Conservation (phyloP, 2,329 filamentous ascomycete genomes). For the Aspergillus spinulosporus region DNA sequence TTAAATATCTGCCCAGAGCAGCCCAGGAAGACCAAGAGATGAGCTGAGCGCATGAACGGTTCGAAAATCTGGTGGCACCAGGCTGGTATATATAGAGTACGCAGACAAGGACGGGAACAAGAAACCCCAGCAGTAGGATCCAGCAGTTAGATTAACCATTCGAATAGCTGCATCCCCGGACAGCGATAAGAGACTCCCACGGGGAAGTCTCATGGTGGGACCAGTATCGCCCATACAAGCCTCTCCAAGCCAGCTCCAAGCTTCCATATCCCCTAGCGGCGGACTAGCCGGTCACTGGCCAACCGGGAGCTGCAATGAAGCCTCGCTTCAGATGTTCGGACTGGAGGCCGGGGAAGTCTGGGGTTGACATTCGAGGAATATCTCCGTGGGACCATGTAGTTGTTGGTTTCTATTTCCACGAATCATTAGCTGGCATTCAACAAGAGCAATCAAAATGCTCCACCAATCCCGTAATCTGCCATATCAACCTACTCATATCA, state of each 20-base stretch:
- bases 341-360: constrained; percentile 25
- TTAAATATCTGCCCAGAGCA: constrained; percentile 10
- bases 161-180: constrained; percentile 9
- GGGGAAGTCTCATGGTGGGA: constrained; percentile 19
- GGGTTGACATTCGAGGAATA: constrained; percentile 37
- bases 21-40: constrained; percentile 9
- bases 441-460: constrained; percentile 25
- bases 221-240: constrained; percentile 21
- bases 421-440: constrained; percentile 24
- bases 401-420: constrained; percentile 27
- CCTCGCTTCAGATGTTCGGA: background rate
- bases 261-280: constrained; percentile 31
- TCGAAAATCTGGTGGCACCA: background rate
- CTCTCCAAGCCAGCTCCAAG: constrained; percentile 10
- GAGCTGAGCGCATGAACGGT: constrained; percentile 2
- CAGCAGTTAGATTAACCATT: constrained; percentile 19
- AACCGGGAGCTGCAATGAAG: background rate
- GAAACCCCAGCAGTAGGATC: constrained; percentile 18
- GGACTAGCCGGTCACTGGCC: constrained; percentile 25
- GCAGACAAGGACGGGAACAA: background rate
- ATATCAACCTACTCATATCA: background rate
- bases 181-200: constrained; percentile 6
- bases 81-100: constrained; percentile 6
- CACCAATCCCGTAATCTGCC: constrained; percentile 26
- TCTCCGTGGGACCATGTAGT: constrained; percentile 22